These are phyloP conservation scores for Cyclocybe cylindracea DNA, from an alignment of 768 basidiomycete genomes.

Conservation along the genomic window DNA sequence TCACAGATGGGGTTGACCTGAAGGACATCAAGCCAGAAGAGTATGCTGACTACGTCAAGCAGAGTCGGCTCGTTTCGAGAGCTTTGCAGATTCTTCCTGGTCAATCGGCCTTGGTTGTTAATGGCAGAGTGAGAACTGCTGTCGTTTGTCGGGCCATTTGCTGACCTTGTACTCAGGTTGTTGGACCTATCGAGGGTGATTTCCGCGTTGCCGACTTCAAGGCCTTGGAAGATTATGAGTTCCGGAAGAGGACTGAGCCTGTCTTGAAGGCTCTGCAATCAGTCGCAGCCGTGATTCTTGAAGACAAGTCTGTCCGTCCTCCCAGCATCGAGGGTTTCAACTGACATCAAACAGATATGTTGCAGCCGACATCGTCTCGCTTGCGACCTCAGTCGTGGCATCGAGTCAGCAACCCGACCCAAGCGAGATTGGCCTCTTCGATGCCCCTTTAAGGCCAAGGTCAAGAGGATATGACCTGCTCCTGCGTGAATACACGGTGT, in stretches of 20 bases:
- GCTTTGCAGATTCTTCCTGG: conserved; percentile 63
- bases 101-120: conserved; percentile 66
- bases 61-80: conserved; percentile 49
- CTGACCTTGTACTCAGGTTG: conserved; percentile 46
- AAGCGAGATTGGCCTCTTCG: conserved; percentile 72
- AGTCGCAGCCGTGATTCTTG: conserved; percentile 39
- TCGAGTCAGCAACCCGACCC: conserved; percentile 71
- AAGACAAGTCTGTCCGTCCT: conserved; percentile 19
- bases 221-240: conserved; percentile 73
- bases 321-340: background rate
- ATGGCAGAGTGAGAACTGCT: conserved; percentile 72
- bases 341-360: conserved; percentile 40
- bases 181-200: conserved; percentile 70
- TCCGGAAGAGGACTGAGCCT: conserved; percentile 66
- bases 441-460: conserved; percentile 60
- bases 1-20: conserved; percentile 35
- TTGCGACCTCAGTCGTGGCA: conserved; percentile 72
- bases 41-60: conserved; percentile 44
- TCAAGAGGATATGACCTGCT: conserved; percentile 61
- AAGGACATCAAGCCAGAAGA: conserved; percentile 32
- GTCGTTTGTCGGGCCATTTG: background rate
- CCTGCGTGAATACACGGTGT: conserved; percentile 65
- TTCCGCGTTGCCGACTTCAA: conserved; percentile 71
- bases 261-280: conserved; percentile 66
- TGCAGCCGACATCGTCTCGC: conserved; percentile 60